Evolutionary conservation across 2,329 filamentous ascomycete species (phyloP), one percentile per base, ranked within the genome.

Genomic region (Claviceps fusiformis): DNA sequence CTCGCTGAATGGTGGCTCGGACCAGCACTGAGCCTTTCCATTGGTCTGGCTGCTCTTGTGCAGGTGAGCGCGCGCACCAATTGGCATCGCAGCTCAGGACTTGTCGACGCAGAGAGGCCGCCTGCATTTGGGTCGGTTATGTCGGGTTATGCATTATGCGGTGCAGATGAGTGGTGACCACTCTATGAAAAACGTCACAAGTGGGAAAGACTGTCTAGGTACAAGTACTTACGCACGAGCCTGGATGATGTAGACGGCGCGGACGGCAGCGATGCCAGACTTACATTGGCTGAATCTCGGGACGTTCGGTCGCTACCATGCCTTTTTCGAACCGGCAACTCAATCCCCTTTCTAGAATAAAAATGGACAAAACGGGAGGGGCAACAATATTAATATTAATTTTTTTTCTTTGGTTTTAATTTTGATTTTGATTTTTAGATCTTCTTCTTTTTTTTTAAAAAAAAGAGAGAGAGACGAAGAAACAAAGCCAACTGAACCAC

Each of bases 31-130:
- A 10, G 10, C 10, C n/a, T n/a, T 5, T 37, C 6, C 6, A 17
- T 15, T 54, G 19, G 10, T 46, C 19, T 35, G 61, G 62, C 59
- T 61, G 62, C 62, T 63, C 8, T 64, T 65, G 64, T 63, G 64
- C 65, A 59, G 54, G 52, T 48, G 47, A 54, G 55, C 59, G 53
- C 57, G 50, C 46, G 52, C 58, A 55, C 54, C 51, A 51, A 29
- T 44, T 43, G 35, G 52, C 54, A 43, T 27, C 52, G 44, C 29
- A 46, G 31, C 9, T 29, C 19, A 50, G 33, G 54, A 52, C 52
- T 37, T 52, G 4, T 5, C 35, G 35, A 45, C 50, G 53, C 55
- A 48, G 55, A 56, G 55, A 58, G 57, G 57, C 57, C 52, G 55
- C 57, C 55, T 54, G 54, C 56, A 55, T 54, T 31, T 47, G n/a